These are phyloP conservation scores for Brassica cretica DNA, from an alignment of 345 rosid genomes.

Conservation along the genomic window DNA sequence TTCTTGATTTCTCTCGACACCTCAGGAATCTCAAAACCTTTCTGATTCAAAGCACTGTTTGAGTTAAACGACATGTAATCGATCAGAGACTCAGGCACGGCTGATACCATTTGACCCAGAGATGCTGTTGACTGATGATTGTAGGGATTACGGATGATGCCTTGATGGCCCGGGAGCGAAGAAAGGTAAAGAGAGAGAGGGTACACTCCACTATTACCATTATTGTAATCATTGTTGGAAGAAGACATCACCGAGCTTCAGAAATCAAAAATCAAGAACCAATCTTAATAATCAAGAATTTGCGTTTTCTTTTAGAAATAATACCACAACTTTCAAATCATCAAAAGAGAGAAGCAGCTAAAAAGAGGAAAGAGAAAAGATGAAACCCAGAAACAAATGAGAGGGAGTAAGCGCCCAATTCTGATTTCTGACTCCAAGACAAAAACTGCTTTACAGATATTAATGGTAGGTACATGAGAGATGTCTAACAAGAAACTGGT, in stretches of 20 bases:
- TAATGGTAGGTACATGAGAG: constrained; percentile 2
- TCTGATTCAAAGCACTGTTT: constrained; percentile 20
- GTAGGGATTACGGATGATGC: constrained; percentile 26
- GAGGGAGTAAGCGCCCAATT: neutral
- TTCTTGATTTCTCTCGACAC: constrained; percentile 29
- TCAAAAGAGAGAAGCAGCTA: constrained; percentile 20
- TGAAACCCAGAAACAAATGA: constrained; percentile 16
- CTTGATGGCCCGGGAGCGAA: constrained; percentile 29
- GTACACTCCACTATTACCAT: constrained; percentile 27
- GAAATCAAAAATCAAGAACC: constrained; percentile 10
- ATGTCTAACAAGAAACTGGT: constrained; percentile 10
- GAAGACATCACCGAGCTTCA: constrained; percentile 29
- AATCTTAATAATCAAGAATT: constrained; percentile 1
- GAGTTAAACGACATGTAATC: constrained; percentile 33
- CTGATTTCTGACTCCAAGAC: constrained; percentile 6
- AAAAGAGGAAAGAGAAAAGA: constrained; percentile 2
- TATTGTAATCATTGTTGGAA: constrained; percentile 25
- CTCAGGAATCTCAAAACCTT: constrained; percentile 22
- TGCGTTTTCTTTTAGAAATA: neutral
- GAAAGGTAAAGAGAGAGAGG: constrained; percentile 38
- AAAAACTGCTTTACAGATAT: constrained; percentile 8
- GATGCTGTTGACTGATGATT: constrained; percentile 22
- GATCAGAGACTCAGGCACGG: constrained; percentile 22
- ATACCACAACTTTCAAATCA: constrained; percentile 24
- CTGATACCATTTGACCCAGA: constrained; percentile 26